phyloP scores from a whole-genome alignment of 441 rosid genomes.

The Brassica balearica region DNA sequence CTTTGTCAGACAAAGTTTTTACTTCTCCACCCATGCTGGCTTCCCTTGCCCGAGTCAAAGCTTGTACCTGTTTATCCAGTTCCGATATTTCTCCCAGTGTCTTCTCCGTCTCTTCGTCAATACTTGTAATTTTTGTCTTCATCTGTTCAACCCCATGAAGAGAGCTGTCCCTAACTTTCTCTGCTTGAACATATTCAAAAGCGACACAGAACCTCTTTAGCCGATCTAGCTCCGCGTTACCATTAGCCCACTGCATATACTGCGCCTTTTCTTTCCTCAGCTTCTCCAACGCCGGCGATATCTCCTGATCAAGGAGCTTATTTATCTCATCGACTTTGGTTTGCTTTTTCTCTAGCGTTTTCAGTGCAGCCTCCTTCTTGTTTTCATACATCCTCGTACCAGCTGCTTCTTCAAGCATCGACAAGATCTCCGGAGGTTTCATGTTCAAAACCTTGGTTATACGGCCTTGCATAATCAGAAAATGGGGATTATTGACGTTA shows the following conservation, averaged over 20 bases:
- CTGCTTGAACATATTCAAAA: conserved; percentile 88
- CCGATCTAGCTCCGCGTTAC: conserved; percentile 82
- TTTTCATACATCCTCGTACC: conserved; percentile 99
- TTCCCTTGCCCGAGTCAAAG: conserved; percentile 82
- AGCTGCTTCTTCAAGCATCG: conserved; percentile 99
- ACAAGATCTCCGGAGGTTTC: conserved; percentile 97
- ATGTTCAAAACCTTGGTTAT: conserved; percentile 95
- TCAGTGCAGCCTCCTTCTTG: conserved; percentile 87
- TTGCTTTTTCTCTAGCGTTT: conserved; percentile 97
- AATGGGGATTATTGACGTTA: conserved; percentile 97
- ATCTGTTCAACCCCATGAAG: conserved; percentile 68
- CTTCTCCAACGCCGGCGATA: conserved; percentile 94
- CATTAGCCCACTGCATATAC: conserved; percentile 98
- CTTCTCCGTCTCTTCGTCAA: conserved; percentile 61
- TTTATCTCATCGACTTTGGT: conserved; percentile 94
- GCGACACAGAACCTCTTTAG: conserved; percentile 90
- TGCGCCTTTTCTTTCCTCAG: conserved; percentile 88
- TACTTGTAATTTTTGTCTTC: conserved; percentile 61
- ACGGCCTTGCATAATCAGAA: conserved; percentile 99
- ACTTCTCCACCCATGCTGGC: conserved; percentile 94
- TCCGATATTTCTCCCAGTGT: conserved; percentile 57
- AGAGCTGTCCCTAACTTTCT: conserved; percentile 72
- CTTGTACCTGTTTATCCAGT: conserved; percentile 66
- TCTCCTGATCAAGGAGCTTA: conserved; percentile 90
- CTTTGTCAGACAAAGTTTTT: conserved; percentile 73